Evolutionary conservation across 2,329 filamentous ascomycete species (phyloP).

Genomic region (Aspergillus texensis): DNA sequence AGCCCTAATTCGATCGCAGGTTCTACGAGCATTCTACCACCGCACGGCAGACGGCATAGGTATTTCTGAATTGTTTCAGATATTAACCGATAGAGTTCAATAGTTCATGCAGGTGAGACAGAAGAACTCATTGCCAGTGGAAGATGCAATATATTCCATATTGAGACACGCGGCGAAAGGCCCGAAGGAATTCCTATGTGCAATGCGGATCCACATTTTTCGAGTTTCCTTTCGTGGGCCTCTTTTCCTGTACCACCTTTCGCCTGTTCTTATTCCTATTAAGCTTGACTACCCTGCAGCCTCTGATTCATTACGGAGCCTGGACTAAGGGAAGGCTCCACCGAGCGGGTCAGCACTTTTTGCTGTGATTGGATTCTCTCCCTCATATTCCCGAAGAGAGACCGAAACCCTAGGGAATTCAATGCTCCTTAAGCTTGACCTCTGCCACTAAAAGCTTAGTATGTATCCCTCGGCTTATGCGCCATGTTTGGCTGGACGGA

Average conservation of each 20-base stretch:
- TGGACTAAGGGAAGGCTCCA: background rate
- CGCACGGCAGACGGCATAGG: background rate
- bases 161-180: background rate
- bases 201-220: background rate
- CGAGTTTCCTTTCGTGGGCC: background rate
- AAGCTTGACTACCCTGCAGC: background rate
- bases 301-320: background rate
- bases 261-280: background rate
- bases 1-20: background rate
- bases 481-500: background rate
- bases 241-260: background rate
- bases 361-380: background rate
- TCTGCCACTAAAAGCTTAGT: background rate
- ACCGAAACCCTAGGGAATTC: background rate
- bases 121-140: background rate
- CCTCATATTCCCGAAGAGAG: background rate
- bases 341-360: background rate
- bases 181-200: background rate
- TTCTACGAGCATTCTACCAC: background rate
- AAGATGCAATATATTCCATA: background rate
- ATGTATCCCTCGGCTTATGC: background rate
- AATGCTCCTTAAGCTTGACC: background rate
- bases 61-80: background rate
- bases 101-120: background rate
- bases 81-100: background rate